Evolutionary conservation across 176 grass and related monocot genomes (phyloP), one percentile per base, ranked within the genome.

Genomic region (Themeda triandra): DNA sequence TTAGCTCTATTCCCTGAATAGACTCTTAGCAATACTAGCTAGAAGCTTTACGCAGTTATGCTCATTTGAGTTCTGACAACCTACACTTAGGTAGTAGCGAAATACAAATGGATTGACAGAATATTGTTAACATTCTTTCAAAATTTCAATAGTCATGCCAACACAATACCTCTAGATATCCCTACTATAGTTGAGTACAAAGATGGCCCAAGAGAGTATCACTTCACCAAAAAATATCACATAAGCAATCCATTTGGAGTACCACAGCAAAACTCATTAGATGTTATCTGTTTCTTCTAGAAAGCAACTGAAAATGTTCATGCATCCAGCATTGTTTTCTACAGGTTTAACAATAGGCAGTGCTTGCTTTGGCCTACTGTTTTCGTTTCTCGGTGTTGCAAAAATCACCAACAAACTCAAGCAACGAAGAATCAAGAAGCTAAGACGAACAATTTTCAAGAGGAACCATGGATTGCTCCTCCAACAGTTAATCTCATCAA

Each of bases 401-500:
- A 82, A 67, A 75, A 76, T 87, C 45, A 75, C 71, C 21, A 82
- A 69, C 0, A 82, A 59, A 64, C 54, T 91, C 75, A 84, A 83
- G 18, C 62, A 51, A 25, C 17, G 12, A 69, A 87, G 63, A 76
- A 17, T 32, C 3, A 80, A 54, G 19, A 88, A 70, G 68, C 63
- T 85, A 32, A 88, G 80, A 66, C 49, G 44, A 13, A 85, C 76
- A 14, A 82, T 72, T 33, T 91, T 91, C 62, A 91, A 72, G 58
- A 79, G 69, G 76, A 91, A 91, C 14, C 86, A 83, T 25, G 89
- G 89, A n/a, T 44, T 91, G 63, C 63, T 91, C 32, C 80, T 89
- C 51, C 59, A 81, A 53, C 58, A 88, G 8, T 23, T 78, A 53
- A 83, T 88, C 73, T 77, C 71, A 44, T 88, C 86, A 28, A 88